A percentile compares a stretch with the other conserved stretches of the same genome.
Evolutionary conservation across 768 basidiomycete genomes (phyloP).

Genomic region (Lyophyllum semitale): DNA sequence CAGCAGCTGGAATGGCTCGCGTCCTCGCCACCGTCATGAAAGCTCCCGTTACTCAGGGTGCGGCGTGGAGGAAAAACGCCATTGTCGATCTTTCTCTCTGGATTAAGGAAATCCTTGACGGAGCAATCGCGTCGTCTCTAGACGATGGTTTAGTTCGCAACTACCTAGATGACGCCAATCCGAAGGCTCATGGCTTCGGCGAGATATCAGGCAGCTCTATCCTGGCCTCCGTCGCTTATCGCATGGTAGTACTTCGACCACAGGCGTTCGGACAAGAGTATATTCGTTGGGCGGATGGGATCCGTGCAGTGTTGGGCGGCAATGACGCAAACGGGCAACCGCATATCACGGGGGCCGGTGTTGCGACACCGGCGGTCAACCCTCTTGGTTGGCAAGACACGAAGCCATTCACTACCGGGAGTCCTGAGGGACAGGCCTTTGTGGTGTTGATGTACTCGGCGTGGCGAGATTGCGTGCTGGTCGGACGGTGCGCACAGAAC

Average conservation of each 20-base stretch:
- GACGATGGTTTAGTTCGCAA: constrained; percentile 43
- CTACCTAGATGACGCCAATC: constrained; percentile 34
- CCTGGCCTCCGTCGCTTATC: constrained; percentile 40
- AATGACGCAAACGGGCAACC: constrained; percentile 25
- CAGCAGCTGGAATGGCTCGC: constrained; percentile 65
- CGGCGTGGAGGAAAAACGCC: constrained; percentile 24
- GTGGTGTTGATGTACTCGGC: constrained; percentile 41
- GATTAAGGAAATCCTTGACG: constrained; percentile 49
- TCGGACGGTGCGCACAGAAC: neutral
- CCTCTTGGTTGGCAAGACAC: constrained; percentile 35
- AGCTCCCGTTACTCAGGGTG: constrained; percentile 31
- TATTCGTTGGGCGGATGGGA: constrained; percentile 37
- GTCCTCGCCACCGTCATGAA: constrained; percentile 51
- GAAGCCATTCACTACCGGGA: constrained; percentile 31
- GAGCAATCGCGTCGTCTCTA: constrained; percentile 30
- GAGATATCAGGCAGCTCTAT: constrained; percentile 45
- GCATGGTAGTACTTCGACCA: constrained; percentile 39
- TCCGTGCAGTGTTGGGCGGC: constrained; percentile 22
- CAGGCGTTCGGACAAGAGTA: constrained; percentile 29
- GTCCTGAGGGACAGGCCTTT: constrained; percentile 40
- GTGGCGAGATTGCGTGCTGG: constrained; percentile 39
- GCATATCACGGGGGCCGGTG: constrained; percentile 32
- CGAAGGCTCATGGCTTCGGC: constrained; percentile 37
- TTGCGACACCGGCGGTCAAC: constrained; percentile 38
- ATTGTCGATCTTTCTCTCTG: constrained; percentile 15